Base-by-base conservation (phyloP, 1,284 basidiomycete genomes). In the Pholiota adiposa region DNA sequence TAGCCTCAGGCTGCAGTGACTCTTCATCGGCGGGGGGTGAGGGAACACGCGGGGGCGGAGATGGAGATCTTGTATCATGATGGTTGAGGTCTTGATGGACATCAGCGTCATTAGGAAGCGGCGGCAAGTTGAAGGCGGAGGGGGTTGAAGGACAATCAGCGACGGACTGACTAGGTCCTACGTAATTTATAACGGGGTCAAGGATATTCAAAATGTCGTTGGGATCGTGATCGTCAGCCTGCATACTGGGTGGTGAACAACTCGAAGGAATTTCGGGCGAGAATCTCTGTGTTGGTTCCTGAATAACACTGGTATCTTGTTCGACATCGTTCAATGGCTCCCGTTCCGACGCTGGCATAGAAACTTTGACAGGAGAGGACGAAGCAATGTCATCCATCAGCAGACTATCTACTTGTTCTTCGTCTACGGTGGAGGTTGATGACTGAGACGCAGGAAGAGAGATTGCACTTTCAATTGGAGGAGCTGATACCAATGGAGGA, bases 361-460 rank as follows among this genome's bases (percentile, higher is more conserved):
- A 27, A 46, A 16, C 21, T 23, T 46, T 46, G 18, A 56, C 34
- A n/a, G 48, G 46, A n/a, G 41, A 9, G 33, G 59, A 51, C n/a
- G 31, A 21, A 19, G 9, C 12, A 34, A 55, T n/a, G 5, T 29
- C 43, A 12, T 46, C 44, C 25, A 27, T 46, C 23, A 46, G 21
- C 14, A 46, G 23, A 23, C 44, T 46, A 8, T 46, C 44, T 16
- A 46, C 44, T 0, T 46, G 44, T 23, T 27, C 23, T 27, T 46
- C 44, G 12, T 46, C 44, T 46, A 46, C 44, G 23, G 44, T n/a
- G 6, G 44, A 25, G 21, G 44, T 46, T 4, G 25, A 25, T 25
- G 44, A 16, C 23, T 46, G 44, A 27, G 44, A 46, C 14, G 27
- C n/a, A 16, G 44, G 4, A 27, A 7, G 23, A 12, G 14, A 8